Evolutionary conservation across 345 rosid species (phyloP), one percentile per base, ranked within the genome.

Genomic region (Firmiana major): DNA sequence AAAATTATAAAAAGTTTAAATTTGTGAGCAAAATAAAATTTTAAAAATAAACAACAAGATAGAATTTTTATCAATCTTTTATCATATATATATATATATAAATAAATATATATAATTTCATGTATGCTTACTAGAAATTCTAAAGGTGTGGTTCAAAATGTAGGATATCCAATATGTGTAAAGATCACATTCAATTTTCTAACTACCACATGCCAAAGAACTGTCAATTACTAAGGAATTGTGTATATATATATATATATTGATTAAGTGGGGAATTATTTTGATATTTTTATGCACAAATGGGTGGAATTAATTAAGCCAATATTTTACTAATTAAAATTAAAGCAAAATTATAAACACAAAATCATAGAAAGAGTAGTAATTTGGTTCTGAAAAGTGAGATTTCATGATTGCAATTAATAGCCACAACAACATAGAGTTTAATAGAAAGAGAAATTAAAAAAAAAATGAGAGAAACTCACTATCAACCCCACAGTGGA

Each of bases 401-500:
- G 31, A 38, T 1, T 19, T 19, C 21, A 54, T 54, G 24, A 54
- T 19, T n/a, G 7, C 0, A 7, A 45, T 22, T 45, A 67, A 45
- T 22, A 12, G n/a, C 57, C 19, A 68, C 73, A 48, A 46, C 38
- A 45, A 7, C 36, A 28, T 60, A 10, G 38, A 60, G 5, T 31
- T 16, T 60, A 38, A 60, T 28, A 4, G 63, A 24, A 59, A 12
- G 63, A 2, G 3, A 21, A 7, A 24, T 26, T 3, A 1, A 24
- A 17, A 7, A 19, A 1, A 24, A 17, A 7, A 19, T 0, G 36
- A 22, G 40, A 7, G 16, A 55, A 22, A 53, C 83, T 80, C 66
- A 80, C 83, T 76, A 0, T 71, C 77, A 76, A 17, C 17, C 28
- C 83, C 83, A 63, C 79, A 76, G 42, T 76, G 83, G 16, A 28